Evolutionary conservation across 2,329 filamentous ascomycete species (phyloP).

Genomic region (Lecanicillium sp.): DNA sequence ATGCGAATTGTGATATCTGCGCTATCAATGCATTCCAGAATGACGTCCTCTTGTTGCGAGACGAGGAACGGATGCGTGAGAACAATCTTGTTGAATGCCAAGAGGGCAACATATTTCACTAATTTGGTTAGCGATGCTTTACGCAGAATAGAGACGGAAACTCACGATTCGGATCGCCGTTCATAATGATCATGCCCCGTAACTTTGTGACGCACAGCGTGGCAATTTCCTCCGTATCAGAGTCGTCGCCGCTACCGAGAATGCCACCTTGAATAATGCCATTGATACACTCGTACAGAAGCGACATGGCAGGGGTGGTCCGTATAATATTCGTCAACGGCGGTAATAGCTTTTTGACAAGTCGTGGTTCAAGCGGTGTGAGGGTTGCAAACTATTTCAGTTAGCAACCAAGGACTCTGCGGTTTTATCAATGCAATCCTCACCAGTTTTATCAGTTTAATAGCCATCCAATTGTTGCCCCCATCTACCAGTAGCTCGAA

Average conservation of each 20-base stretch:
- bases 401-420: slow-evolving; percentile 15
- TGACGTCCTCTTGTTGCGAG: slow-evolving; percentile 89
- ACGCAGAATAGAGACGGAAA: not conserved
- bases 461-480: slow-evolving; percentile 99
- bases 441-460: slow-evolving; percentile 96
- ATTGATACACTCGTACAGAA: slow-evolving; percentile 97
- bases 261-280: slow-evolving; percentile 97
- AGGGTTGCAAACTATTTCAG: slow-evolving; percentile 77
- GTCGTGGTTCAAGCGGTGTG: slow-evolving; percentile 83
- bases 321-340: slow-evolving; percentile 89
- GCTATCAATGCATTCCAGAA: slow-evolving; percentile 93
- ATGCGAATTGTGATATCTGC: slow-evolving; percentile 92
- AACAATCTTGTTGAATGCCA: slow-evolving; percentile 95
- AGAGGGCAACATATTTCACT: slow-evolving; percentile 95
- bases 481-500: slow-evolving; percentile 90
- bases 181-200: slow-evolving; percentile 86
- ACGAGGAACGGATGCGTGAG: slow-evolving; percentile 82
- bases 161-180: slow-evolving; percentile 89
- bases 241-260: slow-evolving; percentile 69
- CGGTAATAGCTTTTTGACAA: slow-evolving; percentile 85
- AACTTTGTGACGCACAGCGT: slow-evolving; percentile 88
- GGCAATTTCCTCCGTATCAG: slow-evolving; percentile 86
- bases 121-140: slow-evolving; percentile 15
- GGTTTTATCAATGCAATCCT: slow-evolving; percentile 23
- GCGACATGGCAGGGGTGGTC: slow-evolving; percentile 94